Base-by-base conservation (phyloP, 768 basidiomycete species). In the Holtermannia corniformis region DNA sequence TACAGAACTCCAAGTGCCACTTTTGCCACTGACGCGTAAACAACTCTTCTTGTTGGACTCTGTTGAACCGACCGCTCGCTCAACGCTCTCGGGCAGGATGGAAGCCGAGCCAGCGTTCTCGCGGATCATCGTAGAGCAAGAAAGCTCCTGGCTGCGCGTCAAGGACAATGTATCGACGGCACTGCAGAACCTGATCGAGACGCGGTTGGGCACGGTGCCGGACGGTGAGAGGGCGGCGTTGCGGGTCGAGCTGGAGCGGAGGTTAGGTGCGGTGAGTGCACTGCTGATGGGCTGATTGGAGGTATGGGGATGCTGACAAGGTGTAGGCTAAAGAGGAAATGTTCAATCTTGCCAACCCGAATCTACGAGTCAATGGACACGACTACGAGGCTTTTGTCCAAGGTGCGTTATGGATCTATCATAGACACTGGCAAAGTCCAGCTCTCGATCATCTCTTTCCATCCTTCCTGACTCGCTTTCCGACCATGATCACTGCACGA, bases 331-430 rank as follows among this genome's bases (percentile, higher is more conserved):
- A 83, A 27, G 82, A 85, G 21, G 72, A 73, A 19, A 78, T 82
- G 16, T 83, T 86, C 57, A 75, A 74, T 28, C 77, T 81, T 49
- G 79, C 83, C 0, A 78, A 80, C 56, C 78, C 81, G 3, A 91
- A 90, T 71, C 70, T 91, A 20, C 80, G 85, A 26, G 78, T 90
- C 10, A 88, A 89, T 63, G 87, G 87, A 23, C 82, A 83, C 49
- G 82, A 83, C 55, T 80, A 81, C 57, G 85, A 85, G 61, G 77
- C 81, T 3, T 72, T 82, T n/a, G 77, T 78, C 20, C 75, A 78
- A 19, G 76, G 69, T 66, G 45, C 50, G 62, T 50, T n/a, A n/a
- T n/a, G n/a, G n/a, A n/a, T n/a, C n/a, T 37, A 11, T 40, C 11
- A 77, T 46, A 80, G 79, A 54, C 77, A 79, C 61, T 79, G 83